Conservation (phyloP, 768 basidiomycete genomes). For the Bullera alba region DNA sequence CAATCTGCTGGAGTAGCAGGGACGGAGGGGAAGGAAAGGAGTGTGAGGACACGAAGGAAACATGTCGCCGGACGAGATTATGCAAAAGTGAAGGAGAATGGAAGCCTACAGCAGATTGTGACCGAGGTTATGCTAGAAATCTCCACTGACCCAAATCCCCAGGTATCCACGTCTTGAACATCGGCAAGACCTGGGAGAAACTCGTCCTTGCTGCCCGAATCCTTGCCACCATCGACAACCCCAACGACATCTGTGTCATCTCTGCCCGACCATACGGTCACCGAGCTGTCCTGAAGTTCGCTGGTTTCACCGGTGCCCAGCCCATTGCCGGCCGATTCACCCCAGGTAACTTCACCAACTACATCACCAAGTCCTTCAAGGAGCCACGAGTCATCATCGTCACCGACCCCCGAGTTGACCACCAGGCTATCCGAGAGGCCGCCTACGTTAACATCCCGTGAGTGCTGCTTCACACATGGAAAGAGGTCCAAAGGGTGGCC, state of each 20-base stretch:
- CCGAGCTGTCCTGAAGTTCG: constrained; percentile 98
- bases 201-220: constrained; percentile 95
- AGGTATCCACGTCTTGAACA: constrained; percentile 96
- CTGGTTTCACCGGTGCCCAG: constrained; percentile 94
- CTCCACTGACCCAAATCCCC: constrained; percentile 15
- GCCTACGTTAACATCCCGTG: constrained; percentile 98
- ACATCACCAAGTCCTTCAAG: constrained; percentile 99
- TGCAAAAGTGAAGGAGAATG: neutral
- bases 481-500: no score
- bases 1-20: neutral
- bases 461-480: constrained; percentile 14
- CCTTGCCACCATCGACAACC: constrained; percentile 96
- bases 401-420: constrained; percentile 98
- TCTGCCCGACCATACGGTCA: constrained; percentile 98
- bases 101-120: neutral
- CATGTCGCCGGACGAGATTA: neutral
- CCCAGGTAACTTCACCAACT: constrained; percentile 98
- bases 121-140: neutral
- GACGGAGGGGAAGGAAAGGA: neutral
- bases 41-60: neutral
- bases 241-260: constrained; percentile 95
- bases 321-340: constrained; percentile 99
- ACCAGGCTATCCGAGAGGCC: constrained; percentile 99
- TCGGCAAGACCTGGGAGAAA: constrained; percentile 99
- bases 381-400: constrained; percentile 97